Base-by-base conservation (phyloP, 176 grass and related monocot genomes). In the Raddia distichophylla region DNA sequence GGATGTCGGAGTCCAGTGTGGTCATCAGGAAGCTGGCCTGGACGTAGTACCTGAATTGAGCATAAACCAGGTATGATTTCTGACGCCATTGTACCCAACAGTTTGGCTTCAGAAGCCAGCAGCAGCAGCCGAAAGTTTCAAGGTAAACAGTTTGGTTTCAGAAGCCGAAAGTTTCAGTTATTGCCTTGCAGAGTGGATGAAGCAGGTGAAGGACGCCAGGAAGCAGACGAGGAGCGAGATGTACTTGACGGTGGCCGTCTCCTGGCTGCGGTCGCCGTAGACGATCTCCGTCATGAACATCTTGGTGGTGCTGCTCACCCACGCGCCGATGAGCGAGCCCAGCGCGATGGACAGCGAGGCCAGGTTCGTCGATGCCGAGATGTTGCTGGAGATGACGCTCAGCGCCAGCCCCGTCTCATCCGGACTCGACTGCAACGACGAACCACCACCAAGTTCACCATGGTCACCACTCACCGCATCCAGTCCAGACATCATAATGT, bases 21-120 rank as follows among this genome's bases (percentile, higher is more conserved):
- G 86, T 93, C 61, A 99, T 88, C 52, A 95, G 85, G 87, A 93
- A 99, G 91, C 96, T 93, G 67, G 96, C 88, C 32, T 95, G 96
- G 17, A 99, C 93, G 11, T 93, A 99, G 74, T 95, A 99, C 81
- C 90, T 94, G 57, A 49, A 71, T 64, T 14, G 18, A 44, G 34
- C 2, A 59, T 22, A 37, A 81, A 66, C 35, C 6, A 73, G 64
- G n/a, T 62, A 2, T 27, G 48, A 53, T 32, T 32, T 51, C 5
- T 85, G 63, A 45, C 27, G 12, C n/a, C 69, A 32, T 51, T 5
- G 7, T 57, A 18, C 40, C 3, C 7, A 16, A 3, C 2, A 49
- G 82, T 7, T 12, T 46, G 40, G 32, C 15, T 43, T 52, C 14
- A 16, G 11, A 5, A 27, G 1, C 18, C n/a, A 59, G 6, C 1